Evolutionary conservation across 345 rosid species (phyloP).

Genomic region (Moringa oleifera): DNA sequence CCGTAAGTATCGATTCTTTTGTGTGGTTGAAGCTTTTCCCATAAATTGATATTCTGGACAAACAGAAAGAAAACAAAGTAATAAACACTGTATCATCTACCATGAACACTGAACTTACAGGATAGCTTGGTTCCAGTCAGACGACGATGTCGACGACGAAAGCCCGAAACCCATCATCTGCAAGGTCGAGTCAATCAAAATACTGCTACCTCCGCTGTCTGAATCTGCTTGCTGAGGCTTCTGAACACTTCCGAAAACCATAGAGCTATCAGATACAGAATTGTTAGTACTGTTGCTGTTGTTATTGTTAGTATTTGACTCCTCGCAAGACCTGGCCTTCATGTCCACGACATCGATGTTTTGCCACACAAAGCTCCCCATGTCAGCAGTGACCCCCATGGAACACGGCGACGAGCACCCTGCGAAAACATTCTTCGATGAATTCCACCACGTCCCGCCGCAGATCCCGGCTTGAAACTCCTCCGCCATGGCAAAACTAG

Average conservation of each 20-base stretch:
- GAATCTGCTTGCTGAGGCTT: conserved; percentile 25
- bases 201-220: conserved; percentile 26
- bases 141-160: conserved; percentile 24
- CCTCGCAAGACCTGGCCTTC: conserved; percentile 30
- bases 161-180: conserved; percentile 37
- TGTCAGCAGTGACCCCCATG: conserved; percentile 17
- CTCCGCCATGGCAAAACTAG: conserved; percentile 50
- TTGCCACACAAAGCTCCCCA: conserved; percentile 30
- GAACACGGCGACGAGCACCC: conserved; percentile 40
- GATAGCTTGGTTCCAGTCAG: conserved; percentile 44
- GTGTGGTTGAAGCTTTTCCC: conserved; percentile 20
- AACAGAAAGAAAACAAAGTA: not conserved
- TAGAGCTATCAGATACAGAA: conserved; percentile 17
- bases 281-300: not conserved
- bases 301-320: conserved; percentile 14
- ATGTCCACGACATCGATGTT: conserved; percentile 27
- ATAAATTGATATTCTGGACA: not conserved
- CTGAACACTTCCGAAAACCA: conserved; percentile 19
- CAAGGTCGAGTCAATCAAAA: conserved; percentile 43
- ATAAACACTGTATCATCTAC: too few species aligned
- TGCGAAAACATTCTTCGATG: conserved; percentile 30
- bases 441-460: conserved; percentile 63
- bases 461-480: conserved; percentile 57
- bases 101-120: conserved; percentile 31
- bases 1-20: not conserved